These are phyloP conservation scores for Nidularia sp. DNA, from an alignment of 768 basidiomycete species.

Conservation along the genomic window DNA sequence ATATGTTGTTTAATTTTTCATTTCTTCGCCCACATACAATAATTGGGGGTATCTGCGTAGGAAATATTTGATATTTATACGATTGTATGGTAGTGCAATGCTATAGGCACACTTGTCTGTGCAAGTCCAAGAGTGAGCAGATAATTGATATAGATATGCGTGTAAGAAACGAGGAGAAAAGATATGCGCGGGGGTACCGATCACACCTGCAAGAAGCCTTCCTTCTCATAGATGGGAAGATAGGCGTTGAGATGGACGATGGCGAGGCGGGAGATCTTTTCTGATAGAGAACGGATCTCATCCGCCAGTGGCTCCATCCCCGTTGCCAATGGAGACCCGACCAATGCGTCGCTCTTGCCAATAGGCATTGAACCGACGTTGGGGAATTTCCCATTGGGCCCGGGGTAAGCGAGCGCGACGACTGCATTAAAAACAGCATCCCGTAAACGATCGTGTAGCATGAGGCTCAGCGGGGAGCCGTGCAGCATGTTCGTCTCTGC, in stretches of 20 bases:
- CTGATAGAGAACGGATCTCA: constrained; percentile 65
- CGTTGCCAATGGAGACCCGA: constrained; percentile 24
- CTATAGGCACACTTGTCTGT: no score
- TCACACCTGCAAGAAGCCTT: constrained; percentile 35
- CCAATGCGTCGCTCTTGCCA: not conserved
- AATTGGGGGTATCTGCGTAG: no score
- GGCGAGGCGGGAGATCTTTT: constrained; percentile 69
- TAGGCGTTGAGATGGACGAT: constrained; percentile 75
- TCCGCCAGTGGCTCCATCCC: constrained; percentile 72
- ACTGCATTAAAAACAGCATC: constrained; percentile 62
- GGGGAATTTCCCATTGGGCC: constrained; percentile 19
- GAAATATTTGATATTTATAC: no score
- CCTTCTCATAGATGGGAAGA: constrained; percentile 68
- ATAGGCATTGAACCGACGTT: not conserved
- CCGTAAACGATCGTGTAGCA: constrained; percentile 62
- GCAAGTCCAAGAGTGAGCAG: no score
- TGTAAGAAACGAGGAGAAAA: not conserved
- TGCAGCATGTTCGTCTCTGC: constrained; percentile 61
- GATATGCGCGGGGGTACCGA: not conserved
- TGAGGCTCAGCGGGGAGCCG: constrained; percentile 51
- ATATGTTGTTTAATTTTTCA: no score
- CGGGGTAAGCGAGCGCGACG: constrained; percentile 47
- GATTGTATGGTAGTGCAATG: no score
- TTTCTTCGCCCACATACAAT: no score
- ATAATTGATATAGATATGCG: not conserved